Evolutionary conservation across 2,329 filamentous ascomycete species (phyloP).

Genomic region (Paramyrothecium sp.): DNA sequence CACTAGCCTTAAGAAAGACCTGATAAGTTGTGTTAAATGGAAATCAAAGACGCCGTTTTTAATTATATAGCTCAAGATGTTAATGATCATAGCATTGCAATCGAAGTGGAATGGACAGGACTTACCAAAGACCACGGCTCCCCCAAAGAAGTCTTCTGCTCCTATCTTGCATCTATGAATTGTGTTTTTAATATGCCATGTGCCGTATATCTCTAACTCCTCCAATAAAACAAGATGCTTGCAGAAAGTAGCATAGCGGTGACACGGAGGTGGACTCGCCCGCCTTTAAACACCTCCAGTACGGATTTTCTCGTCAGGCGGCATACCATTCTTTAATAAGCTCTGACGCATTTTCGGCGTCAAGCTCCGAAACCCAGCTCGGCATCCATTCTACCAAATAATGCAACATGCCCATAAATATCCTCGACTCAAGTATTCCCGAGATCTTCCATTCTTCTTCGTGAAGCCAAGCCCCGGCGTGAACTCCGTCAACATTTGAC

Average conservation of each 20-base stretch:
- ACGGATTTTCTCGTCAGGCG: not conserved
- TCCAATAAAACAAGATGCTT: no score
- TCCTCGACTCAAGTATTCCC: not conserved
- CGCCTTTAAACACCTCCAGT: not conserved
- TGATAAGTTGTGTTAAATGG: not conserved
- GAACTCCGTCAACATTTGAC: not conserved
- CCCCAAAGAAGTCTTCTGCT: not conserved
- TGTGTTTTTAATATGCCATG: no score
- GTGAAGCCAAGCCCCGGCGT: not conserved
- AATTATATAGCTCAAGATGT: not conserved
- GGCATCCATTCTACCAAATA: not conserved
- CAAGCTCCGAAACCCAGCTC: not conserved
- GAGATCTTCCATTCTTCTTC: not conserved
- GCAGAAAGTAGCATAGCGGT: no score
- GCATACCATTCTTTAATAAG: not conserved
- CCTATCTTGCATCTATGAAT: no score
- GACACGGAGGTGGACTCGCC: no score
- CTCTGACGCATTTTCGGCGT: not conserved
- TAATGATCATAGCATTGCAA: not conserved
- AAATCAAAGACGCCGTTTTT: not conserved
- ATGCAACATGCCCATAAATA: not conserved
- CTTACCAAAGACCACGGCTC: not conserved
- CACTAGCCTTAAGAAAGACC: not conserved
- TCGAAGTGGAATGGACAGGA: not conserved
- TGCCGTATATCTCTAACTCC: no score